Evolutionary conservation across 768 basidiomycete species (phyloP), one percentile per base, ranked within the genome.

Genomic region (Pisolithus sp.): DNA sequence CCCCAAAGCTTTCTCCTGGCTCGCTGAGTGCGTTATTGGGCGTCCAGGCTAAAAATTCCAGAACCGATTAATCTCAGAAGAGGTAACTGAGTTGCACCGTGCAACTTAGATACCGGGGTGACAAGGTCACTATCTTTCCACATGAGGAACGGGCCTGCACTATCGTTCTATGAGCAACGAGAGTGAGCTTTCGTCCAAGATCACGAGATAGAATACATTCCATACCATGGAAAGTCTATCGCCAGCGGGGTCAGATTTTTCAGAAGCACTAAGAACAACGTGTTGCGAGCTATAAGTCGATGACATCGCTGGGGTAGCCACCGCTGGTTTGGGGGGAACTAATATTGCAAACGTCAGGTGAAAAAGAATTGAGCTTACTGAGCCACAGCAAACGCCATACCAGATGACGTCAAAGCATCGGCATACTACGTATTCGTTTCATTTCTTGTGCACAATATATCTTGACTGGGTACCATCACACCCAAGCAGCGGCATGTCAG

Each of bases 361-460:
- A 12, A 30, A n/a, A 8, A 31, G 30, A 10, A 9, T 31, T 31
- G 3, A 5, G 26, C 26, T 26, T 26, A 26, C 26, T 26, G 26
- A 7, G 26, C 26, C n/a, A 5, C 26, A 26, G 26, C 4, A 26
- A 26, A 26, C 26, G 26, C 26, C 26, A 4, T 4, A 26, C 26
- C 26, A 26, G 5, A 26, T 10, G 20, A 2, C 38, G 18, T 18
- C 47, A 8, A 24, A 28, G 15, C 24, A 40, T 51, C 39, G 12
- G 50, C 10, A 10, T 30, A n/a, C n/a, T n/a, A 30, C 30, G 30
- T 30, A 10, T 30, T 30, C 30, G 9, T 1, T 30, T 30, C 23
- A 48, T 53, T 66, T 5, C 76, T 51, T 1, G 77, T 78, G 59
- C 73, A 76, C 7, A 80, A 53, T 7, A 80, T 69, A 50, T 69